Conservation (phyloP, 1,284 basidiomycete genomes). For the Hymenochaete sp. region DNA sequence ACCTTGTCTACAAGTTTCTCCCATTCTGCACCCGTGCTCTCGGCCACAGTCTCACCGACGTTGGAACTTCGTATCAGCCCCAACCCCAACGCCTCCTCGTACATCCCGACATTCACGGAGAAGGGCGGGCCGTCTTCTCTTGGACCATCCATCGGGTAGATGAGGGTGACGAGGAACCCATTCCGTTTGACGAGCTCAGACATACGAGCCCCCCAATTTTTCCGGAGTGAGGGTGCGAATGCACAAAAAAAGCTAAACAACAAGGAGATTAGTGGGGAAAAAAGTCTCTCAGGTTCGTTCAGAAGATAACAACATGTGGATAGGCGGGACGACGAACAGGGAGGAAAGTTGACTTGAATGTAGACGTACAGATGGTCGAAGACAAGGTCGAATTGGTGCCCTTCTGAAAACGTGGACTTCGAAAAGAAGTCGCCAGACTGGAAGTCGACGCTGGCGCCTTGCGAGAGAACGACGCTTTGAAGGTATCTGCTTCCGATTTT, state of each 20-base stretch:
- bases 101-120: slow-evolving; percentile 50
- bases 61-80: too few species aligned
- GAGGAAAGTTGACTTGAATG: too few species aligned
- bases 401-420: neutral
- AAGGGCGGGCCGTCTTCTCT: slow-evolving; percentile 54
- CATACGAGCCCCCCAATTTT: slow-evolving; percentile 54
- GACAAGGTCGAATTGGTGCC: slow-evolving; percentile 40
- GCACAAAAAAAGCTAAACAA: slow-evolving; percentile 27
- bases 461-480: too few species aligned
- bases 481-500: too few species aligned
- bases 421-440: slow-evolving; percentile 25
- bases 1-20: slow-evolving; percentile 45
- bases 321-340: too few species aligned
- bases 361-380: slow-evolving; percentile 67
- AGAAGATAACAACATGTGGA: too few species aligned
- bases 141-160: slow-evolving; percentile 45
- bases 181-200: slow-evolving; percentile 45
- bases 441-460: too few species aligned
- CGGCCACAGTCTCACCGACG: too few species aligned
- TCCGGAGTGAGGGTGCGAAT: slow-evolving; percentile 46
- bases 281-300: too few species aligned
- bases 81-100: slow-evolving; percentile 44
- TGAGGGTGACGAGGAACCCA: slow-evolving; percentile 52
- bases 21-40: too few species aligned
- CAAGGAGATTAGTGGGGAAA: slow-evolving; percentile 1